Evolutionary conservation across 2,329 filamentous ascomycete genomes (phyloP), one percentile per base, ranked within the genome.

Genomic region (Cladorrhinum sp.): DNA sequence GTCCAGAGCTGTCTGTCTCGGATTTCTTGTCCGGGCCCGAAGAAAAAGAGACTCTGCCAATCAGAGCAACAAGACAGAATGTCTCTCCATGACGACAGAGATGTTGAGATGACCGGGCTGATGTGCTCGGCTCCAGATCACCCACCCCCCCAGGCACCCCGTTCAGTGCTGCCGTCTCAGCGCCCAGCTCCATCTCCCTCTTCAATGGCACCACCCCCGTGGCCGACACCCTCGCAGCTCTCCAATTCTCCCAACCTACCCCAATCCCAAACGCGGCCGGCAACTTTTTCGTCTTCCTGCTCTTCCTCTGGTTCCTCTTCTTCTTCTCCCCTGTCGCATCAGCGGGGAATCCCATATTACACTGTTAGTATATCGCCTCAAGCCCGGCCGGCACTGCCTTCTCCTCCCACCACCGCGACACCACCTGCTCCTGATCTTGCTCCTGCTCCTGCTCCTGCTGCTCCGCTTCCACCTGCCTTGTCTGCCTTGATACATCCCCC

Each of bases 71-170:
- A 58, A 10, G 57, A 53, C 18, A 51, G 33, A 36, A 62, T 55
- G 14, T 24, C 36, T 51, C 20, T n/a, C 51, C 18, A 59, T 62
- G 12, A 2, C 14, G 33, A 16, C 50, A 76, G 18, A 3, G 21
- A 49, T 16, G 16, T 20, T 16, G 39, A 30, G 26, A 30, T 30
- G 26, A 30, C 26, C 5, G 26, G 10, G 26, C 10, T 10, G 26
- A n/a, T n/a, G n/a, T n/a, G n/a, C 26, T 30, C 10, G 26, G 26
- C 36, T 16, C 36, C 36, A 42, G 10, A 5, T 4, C 36, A 16
- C 16, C 3, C 6, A 42, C 16, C 36, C 36, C 36, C 36, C n/a
- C n/a, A n/a, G 36, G 36, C 36, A 42, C 36, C 36, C 8, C 42
- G n/a, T 46, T 18, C 18, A 3, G 18, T 46, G 42, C 42, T 16